Evolutionary conservation across 257 asterid species (phyloP), one percentile per base, ranked within the genome.

Genomic region (Craterostigma plantagineum): DNA sequence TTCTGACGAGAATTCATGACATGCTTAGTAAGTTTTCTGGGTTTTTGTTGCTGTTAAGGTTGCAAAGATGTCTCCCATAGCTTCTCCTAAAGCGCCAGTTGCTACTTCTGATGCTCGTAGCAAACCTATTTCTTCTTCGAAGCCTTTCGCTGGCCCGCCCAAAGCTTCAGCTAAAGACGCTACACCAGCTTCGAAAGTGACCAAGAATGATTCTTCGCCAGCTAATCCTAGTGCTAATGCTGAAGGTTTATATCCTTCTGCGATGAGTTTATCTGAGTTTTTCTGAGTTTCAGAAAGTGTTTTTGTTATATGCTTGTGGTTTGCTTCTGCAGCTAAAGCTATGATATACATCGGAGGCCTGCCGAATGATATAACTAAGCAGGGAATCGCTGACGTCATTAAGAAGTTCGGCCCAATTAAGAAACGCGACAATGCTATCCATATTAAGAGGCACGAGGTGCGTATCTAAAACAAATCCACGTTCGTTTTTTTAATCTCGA

Each of bases 341-440:
- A 2, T 23, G 9, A 54, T 79, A 37, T 79, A 69, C 45, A 49
- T 83, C 8, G 81, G 69, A 12, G 49, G 67, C 11, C 49, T 79
- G 54, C 81, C 86, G 13, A 4, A 34, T 7, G 54, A 67, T 16
- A 49, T 75, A 14, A 71, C 73, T 10, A 61, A 54, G 40, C 59
- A 64, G 36, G 78, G 55, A 38, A 15, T 83, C 2, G 39, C 50
- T 0, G 61, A 60, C 0, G 71, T 62, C 7, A 8, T 83, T n/a
- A 73, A 65, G 39, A 16, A 27, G 13, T 83, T 79, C 46, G 95
- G 95, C 14, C 52, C 53, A 1, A 56, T 79, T 39, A 67, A 34
- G 16, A 50, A 59, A 54, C 14, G 27, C 38, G 9, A 52, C 9
- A 76, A 60, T 10, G 45, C 56, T 0, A 23, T 73, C 58, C 92